Conservation (phyloP, 805 yeast species). For the Maudiozyma saulgeensis region DNA sequence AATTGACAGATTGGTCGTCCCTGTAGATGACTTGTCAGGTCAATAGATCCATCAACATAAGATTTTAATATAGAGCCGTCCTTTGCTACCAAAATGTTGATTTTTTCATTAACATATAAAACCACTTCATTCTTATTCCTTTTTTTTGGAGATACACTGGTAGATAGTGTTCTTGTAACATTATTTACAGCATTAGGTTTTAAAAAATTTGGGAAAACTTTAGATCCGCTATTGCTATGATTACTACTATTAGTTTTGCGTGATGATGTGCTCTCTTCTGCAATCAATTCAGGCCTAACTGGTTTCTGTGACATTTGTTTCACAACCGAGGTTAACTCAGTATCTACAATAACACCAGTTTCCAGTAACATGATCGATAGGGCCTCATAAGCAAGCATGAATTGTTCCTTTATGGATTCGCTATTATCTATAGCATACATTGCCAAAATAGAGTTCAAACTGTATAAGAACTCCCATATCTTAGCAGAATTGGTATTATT, state of each 20-base stretch:
- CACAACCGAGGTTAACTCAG: slow-evolving; percentile 20
- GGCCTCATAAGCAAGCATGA: slow-evolving; percentile 62
- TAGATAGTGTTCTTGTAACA: not conserved
- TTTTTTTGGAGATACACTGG: not conserved
- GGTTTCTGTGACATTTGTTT: slow-evolving; percentile 20
- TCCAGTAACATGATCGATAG: slow-evolving; percentile 53
- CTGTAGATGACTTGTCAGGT: slow-evolving; percentile 58
- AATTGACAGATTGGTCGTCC: slow-evolving; percentile 81
- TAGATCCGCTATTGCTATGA: not conserved
- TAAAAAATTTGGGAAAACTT: not conserved
- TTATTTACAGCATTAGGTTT: not conserved
- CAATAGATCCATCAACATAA: slow-evolving; percentile 67
- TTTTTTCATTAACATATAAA: slow-evolving; percentile 64
- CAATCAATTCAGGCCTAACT: slow-evolving; percentile 1
- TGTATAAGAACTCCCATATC: slow-evolving; percentile 69
- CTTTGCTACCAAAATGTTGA: slow-evolving; percentile 59
- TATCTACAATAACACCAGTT: slow-evolving; percentile 22
- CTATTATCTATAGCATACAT: slow-evolving; percentile 35
- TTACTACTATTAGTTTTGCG: not conserved
- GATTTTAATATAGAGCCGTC: slow-evolving; percentile 57
- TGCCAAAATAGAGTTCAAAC: slow-evolving; percentile 45
- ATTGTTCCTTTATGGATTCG: slow-evolving; percentile 49
- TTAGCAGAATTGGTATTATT: slow-evolving; percentile 78
- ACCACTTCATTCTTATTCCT: slow-evolving; percentile 55
- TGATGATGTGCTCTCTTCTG: not conserved